These are phyloP conservation scores for Podila epigama DNA, from an alignment of 192 early-diverging fungal species.

Conservation along the genomic window DNA sequence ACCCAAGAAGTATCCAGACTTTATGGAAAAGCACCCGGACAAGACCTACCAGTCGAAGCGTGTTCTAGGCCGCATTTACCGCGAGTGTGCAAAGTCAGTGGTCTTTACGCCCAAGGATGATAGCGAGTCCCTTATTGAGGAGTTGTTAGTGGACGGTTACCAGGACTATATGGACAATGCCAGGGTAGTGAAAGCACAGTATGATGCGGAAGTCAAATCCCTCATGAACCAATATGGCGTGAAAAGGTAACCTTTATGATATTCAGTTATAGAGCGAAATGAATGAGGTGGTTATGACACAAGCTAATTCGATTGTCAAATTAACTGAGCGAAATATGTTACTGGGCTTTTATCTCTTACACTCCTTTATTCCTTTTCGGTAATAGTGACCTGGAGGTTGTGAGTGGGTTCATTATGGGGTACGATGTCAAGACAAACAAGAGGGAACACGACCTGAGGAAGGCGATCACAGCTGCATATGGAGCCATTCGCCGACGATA, in stretches of 20 bases:
- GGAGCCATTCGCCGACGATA: constrained; percentile 47
- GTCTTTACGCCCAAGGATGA: constrained; percentile 56
- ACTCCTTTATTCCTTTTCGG: neutral
- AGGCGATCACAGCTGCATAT: constrained; percentile 52
- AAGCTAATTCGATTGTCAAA: neutral
- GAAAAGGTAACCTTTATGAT: constrained; percentile 18
- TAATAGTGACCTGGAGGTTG: constrained; percentile 47
- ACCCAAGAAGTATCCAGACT: constrained; percentile 66
- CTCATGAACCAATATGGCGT: constrained; percentile 76
- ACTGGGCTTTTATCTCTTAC: constrained; percentile 18
- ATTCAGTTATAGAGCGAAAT: too few relatives aligned
- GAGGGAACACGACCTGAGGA: constrained; percentile 56
- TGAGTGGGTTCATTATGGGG: constrained; percentile 48
- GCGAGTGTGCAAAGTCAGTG: constrained; percentile 49
- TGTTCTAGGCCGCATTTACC: constrained; percentile 63
- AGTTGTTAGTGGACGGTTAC: constrained; percentile 56
- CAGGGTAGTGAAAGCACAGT: constrained; percentile 37
- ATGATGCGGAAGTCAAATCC: constrained; percentile 60
- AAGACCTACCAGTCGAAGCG: constrained; percentile 59
- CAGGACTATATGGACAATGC: constrained; percentile 63
- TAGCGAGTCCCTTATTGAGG: constrained; percentile 43
- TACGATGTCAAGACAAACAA: constrained; percentile 54
- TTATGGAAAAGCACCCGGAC: constrained; percentile 73
- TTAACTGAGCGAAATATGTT: constrained; percentile 47
- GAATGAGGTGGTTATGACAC: too few relatives aligned